phyloP scores from a whole-genome alignment of 257 asterid genomes.

The Lantana camara region DNA sequence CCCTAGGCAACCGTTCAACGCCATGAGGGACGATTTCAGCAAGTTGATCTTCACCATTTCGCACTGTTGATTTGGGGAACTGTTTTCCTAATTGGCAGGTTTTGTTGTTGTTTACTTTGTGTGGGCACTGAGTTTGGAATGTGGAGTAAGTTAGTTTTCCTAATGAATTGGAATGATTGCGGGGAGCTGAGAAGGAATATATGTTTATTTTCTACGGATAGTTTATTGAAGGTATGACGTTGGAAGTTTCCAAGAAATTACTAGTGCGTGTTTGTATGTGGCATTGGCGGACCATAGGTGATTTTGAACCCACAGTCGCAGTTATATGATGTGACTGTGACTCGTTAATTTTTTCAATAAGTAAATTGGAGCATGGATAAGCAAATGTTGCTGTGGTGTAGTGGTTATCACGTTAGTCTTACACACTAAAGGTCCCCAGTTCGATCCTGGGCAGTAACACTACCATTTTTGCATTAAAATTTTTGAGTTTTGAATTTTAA shows the following conservation, averaged over 20 bases:
- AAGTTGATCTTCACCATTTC: slow-evolving; percentile 28
- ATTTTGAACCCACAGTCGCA: slow-evolving; percentile 4
- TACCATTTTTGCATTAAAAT: no score
- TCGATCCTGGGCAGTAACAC: slow-evolving; percentile 75
- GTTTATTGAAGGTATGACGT: background rate
- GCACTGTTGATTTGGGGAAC: no score
- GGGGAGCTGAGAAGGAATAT: background rate
- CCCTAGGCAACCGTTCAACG: slow-evolving; percentile 44
- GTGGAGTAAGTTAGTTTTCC: no score
- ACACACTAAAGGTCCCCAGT: slow-evolving; percentile 83
- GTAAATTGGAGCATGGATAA: no score
- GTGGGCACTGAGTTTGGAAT: no score
- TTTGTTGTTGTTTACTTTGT: no score
- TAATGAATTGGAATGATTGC: background rate
- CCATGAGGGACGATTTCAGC: slow-evolving; percentile 38
- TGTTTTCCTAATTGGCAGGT: no score
- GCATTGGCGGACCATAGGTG: background rate
- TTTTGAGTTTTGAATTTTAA: no score
- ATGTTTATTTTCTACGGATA: background rate
- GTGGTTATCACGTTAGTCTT: slow-evolving; percentile 57
- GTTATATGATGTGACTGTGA: background rate
- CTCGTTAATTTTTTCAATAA: background rate
- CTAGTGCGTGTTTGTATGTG: slow-evolving; percentile 27
- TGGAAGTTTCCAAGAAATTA: slow-evolving; percentile 54
- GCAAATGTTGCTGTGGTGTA: slow-evolving; percentile 44